Conservation (phyloP, 2,329 filamentous ascomycete species). For the Hypoxylon sp. region DNA sequence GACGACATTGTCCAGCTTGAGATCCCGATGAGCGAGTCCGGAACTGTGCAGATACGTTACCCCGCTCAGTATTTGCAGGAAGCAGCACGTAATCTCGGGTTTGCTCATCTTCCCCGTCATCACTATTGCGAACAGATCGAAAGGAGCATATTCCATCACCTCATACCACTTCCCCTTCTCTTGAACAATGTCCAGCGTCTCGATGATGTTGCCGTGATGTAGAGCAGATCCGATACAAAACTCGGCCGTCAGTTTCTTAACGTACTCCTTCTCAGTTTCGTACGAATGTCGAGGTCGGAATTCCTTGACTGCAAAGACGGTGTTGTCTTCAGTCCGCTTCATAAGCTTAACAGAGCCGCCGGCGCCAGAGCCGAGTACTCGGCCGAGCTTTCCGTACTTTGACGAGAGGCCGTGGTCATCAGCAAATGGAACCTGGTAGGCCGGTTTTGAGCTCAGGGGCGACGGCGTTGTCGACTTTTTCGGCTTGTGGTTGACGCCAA, state of each 20-base stretch:
- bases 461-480: slow-evolving; percentile 73
- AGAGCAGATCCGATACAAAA: slow-evolving; percentile 98
- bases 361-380: slow-evolving; percentile 90
- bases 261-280: slow-evolving; percentile 93
- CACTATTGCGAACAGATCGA: slow-evolving; percentile 94
- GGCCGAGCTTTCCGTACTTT: slow-evolving; percentile 96
- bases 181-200: slow-evolving; percentile 94
- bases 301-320: slow-evolving; percentile 97
- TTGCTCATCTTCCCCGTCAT: slow-evolving; percentile 98
- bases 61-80: slow-evolving; percentile 92
- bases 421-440: slow-evolving; percentile 81
- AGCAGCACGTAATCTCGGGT: slow-evolving; percentile 89
- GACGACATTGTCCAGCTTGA: slow-evolving; percentile 98
- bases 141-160: slow-evolving; percentile 98
- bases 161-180: slow-evolving; percentile 96
- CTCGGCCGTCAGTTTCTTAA: slow-evolving; percentile 97
- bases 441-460: slow-evolving; percentile 57
- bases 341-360: slow-evolving; percentile 93
- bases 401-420: slow-evolving; percentile 90
- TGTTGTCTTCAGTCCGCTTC: slow-evolving; percentile 90
- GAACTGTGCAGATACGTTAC: slow-evolving; percentile 95
- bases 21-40: slow-evolving; percentile 90
- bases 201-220: slow-evolving; percentile 97
- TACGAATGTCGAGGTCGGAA: slow-evolving; percentile 92
- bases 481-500: slow-evolving; percentile 72